These are phyloP conservation scores for Diaporthe citri DNA, from an alignment of 2,329 filamentous ascomycete species.

Conservation along the genomic window DNA sequence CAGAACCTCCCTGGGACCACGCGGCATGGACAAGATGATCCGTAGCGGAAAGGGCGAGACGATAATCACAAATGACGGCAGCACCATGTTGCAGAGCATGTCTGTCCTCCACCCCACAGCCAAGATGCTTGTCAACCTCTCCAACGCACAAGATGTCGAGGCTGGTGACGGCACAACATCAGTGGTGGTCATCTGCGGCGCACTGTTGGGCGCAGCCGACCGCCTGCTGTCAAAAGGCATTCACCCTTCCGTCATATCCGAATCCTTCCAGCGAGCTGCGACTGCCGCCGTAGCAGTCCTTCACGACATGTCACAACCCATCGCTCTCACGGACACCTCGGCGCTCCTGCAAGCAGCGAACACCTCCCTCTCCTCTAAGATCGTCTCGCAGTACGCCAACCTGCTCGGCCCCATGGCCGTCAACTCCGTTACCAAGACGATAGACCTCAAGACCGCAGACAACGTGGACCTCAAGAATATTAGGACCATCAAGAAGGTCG, in stretches of 20 bases:
- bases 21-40: constrained; percentile 99
- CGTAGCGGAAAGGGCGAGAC: constrained; percentile 96
- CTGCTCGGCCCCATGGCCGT: constrained; percentile 98
- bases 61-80: constrained; percentile 99
- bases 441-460: constrained; percentile 94
- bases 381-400: constrained; percentile 97
- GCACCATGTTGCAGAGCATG: constrained; percentile 99
- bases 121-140: constrained; percentile 98
- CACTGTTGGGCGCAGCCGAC: constrained; percentile 93
- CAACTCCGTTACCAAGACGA: constrained; percentile 94
- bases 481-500: constrained; percentile 96
- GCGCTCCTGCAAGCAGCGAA: constrained; percentile 96
- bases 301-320: constrained; percentile 95
- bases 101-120: constrained; percentile 99
- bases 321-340: constrained; percentile 87
- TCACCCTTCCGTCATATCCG: constrained; percentile 97
- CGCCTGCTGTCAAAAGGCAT: constrained; percentile 91
- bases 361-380: constrained; percentile 97
- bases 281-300: constrained; percentile 89
- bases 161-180: constrained; percentile 98
- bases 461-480: constrained; percentile 98
- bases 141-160: constrained; percentile 97
- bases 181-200: constrained; percentile 97
- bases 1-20: constrained; percentile 92
- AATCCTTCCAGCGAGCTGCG: constrained; percentile 95